Evolutionary conservation across 2,329 filamentous ascomycete genomes (phyloP).

Genomic region (Rachicladosporium sp.): DNA sequence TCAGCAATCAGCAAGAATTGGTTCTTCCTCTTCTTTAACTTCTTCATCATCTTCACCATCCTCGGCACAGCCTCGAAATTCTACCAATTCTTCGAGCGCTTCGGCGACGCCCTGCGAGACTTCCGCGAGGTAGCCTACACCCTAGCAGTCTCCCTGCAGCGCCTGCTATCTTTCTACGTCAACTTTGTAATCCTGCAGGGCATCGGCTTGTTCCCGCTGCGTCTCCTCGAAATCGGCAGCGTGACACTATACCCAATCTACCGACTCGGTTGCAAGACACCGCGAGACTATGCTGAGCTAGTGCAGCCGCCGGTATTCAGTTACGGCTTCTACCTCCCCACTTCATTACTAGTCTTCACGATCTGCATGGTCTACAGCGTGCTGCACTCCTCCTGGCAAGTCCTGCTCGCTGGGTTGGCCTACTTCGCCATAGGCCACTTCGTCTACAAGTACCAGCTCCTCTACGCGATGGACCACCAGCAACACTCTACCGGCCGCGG

Average conservation of each 20-base stretch:
- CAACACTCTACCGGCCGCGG: slow-evolving; percentile 86
- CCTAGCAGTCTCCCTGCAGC: slow-evolving; percentile 63
- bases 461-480: slow-evolving; percentile 97
- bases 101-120: slow-evolving; percentile 65
- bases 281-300: slow-evolving; percentile 75
- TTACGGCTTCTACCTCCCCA: slow-evolving; percentile 92
- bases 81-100: slow-evolving; percentile 47
- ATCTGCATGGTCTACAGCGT: slow-evolving; percentile 93
- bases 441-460: slow-evolving; percentile 90
- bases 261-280: slow-evolving; percentile 68
- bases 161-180: slow-evolving; percentile 72
- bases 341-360: slow-evolving; percentile 84
- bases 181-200: slow-evolving; percentile 91
- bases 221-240: slow-evolving; percentile 78
- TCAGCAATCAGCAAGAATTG: slow-evolving; percentile 97
- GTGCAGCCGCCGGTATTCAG: slow-evolving; percentile 75
- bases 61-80: slow-evolving; percentile 63
- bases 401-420: slow-evolving; percentile 62
- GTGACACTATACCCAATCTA: slow-evolving; percentile 74
- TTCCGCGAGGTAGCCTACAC: slow-evolving; percentile 64
- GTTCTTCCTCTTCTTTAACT: slow-evolving; percentile 96
- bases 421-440: slow-evolving; percentile 80
- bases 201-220: slow-evolving; percentile 84
- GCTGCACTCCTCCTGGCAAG: slow-evolving; percentile 63
- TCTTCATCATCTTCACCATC: slow-evolving; percentile 87